Evolutionary conservation across 768 basidiomycete species (phyloP), one percentile per base, ranked within the genome.

Genomic region (Trametes coccinea): DNA sequence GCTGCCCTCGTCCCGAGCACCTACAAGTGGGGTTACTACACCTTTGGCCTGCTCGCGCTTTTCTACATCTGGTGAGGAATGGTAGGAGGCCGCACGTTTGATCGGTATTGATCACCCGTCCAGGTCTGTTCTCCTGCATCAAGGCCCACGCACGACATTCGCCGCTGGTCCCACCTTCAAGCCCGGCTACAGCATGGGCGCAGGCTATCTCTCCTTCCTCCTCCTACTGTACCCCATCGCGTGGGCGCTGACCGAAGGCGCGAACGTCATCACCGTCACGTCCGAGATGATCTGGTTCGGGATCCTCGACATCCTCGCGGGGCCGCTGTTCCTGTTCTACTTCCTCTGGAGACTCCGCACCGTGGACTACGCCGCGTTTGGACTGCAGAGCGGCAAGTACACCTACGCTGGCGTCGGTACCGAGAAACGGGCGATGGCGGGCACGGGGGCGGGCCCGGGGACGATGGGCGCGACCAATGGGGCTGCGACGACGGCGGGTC

Each of bases 241-340:
- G 31, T 85, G 84, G 84, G 84, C 79, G 53, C 73, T 82, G 34
- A 76, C 78, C 27, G 84, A 84, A 55, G 83, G 83, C n/a, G 75
- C 75, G 6, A 80, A 84, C 70, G 75, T 74, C 56, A 85, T 86
- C 67, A 66, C 77, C 5, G 76, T 80, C 29, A 77, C 78, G 39
- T 73, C 75, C 4, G 84, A 85, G 71, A 84, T 84, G 81, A 73
- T 83, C 59, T 80, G 77, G 69, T 84, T 83, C 70, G 83, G 83
- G 51, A 74, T 84, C 57, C 75, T 79, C 54, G 78, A 79, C 51
- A 44, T 78, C 40, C 6, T 78, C 54, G 69, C 78, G 0, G 76
- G 70, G 0, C 78, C 78, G 0, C 56, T 79, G 22, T 79, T 78
- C 70, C 66, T 78, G 13, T 51, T 74, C 48, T 59, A 66, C 47